Percentiles rank a stretch among this genome's conserved stretches.
Evolutionary conservation across 352 stramenopile species (phyloP).

Genomic region (Phytophthora syringae): DNA sequence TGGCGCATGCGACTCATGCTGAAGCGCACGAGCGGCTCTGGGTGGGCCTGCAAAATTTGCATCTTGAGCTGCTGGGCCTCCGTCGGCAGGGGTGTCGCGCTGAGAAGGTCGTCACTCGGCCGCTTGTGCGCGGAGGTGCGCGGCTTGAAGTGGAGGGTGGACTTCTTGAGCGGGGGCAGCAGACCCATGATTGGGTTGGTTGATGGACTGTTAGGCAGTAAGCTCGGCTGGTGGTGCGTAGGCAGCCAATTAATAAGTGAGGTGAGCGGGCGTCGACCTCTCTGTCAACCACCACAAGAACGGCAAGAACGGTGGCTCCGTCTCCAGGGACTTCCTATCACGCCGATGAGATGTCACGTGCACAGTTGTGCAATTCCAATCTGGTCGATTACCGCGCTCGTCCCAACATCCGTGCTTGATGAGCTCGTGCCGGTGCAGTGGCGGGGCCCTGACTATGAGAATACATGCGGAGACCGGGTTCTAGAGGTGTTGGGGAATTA

Average conservation of each 20-base stretch:
- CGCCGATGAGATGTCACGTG: not conserved
- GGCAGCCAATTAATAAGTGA: constrained; percentile 28
- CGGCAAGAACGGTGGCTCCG: not conserved
- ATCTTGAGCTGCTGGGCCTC: constrained; percentile 66
- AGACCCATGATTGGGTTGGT: constrained; percentile 20
- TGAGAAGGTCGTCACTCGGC: constrained; percentile 6
- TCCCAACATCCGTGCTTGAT: not conserved
- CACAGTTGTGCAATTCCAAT: not conserved
- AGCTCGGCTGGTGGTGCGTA: constrained; percentile 5
- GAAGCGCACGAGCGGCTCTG: constrained; percentile 59
- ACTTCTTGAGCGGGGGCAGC: constrained; percentile 34
- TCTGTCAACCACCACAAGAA: constrained; percentile 18
- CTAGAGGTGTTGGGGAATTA: not conserved
- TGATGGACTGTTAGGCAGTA: not conserved
- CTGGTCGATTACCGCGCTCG: not conserved
- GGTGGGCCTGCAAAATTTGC: constrained; percentile 54
- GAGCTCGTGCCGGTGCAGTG: not conserved
- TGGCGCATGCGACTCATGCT: constrained; percentile 71
- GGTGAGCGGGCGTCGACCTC: not conserved
- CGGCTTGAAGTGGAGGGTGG: constrained; percentile 26
- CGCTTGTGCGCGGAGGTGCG: constrained; percentile 18
- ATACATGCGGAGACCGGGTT: not conserved
- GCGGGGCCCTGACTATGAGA: not conserved
- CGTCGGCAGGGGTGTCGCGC: constrained; percentile 29
- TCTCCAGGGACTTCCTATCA: not conserved